Conservation (phyloP, 495 filamentous ascomycete genomes). For the Penicillium steckii region DNA sequence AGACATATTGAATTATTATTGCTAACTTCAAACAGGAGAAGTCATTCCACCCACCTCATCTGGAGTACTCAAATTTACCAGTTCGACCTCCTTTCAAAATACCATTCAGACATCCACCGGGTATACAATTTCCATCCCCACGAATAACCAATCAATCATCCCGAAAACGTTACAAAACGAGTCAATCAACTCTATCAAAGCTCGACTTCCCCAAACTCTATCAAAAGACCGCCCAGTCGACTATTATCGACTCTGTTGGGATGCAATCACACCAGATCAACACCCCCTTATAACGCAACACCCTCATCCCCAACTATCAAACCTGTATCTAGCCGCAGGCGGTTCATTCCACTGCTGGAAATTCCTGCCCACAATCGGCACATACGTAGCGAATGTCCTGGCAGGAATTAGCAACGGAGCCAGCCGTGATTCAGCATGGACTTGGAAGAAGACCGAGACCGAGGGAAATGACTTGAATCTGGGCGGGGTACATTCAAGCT, state of each 20-base stretch:
- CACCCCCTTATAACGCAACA: conserved; percentile 48
- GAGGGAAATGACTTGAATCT: too few relatives aligned
- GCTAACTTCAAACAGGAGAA: conserved; percentile 5
- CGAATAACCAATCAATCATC: background rate
- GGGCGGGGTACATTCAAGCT: conserved; percentile 12
- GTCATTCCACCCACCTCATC: background rate
- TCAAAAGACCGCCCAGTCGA: background rate
- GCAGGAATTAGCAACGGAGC: conserved; percentile 15
- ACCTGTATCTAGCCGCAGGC: conserved; percentile 42
- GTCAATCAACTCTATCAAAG: background rate
- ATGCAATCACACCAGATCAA: conserved; percentile 32
- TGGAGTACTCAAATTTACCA: conserved; percentile 12
- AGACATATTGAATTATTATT: too few relatives aligned
- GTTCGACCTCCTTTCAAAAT: conserved; percentile 8
- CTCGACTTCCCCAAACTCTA: conserved; percentile 2
- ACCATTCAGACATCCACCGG: conserved; percentile 1
- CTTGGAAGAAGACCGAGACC: conserved; percentile 4
- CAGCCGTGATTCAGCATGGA: conserved; percentile 7
- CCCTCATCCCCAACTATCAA: conserved; percentile 39
- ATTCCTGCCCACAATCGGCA: conserved; percentile 52
- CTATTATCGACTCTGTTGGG: conserved; percentile 40
- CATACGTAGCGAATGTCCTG: conserved; percentile 50
- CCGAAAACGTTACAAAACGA: background rate
- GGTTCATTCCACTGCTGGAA: conserved; percentile 50
- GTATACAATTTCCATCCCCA: conserved; percentile 5